These are phyloP conservation scores for Phytophthora litchii DNA, from an alignment of 352 stramenopile species.

Conservation along the genomic window DNA sequence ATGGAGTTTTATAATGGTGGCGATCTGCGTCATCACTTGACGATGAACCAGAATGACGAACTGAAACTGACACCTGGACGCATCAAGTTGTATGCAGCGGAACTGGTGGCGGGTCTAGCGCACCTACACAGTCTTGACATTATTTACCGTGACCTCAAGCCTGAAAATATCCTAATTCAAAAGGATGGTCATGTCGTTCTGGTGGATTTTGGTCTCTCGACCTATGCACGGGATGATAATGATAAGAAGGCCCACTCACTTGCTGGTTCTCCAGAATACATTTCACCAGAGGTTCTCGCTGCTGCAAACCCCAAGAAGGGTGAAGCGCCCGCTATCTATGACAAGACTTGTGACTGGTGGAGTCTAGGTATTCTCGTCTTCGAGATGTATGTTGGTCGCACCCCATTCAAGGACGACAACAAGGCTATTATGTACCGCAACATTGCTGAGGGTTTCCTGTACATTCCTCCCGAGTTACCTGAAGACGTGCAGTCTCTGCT, in stretches of 20 bases:
- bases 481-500: constrained; percentile 80
- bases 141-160: constrained; percentile 92
- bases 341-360: constrained; percentile 91
- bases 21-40: constrained; percentile 91
- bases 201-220: constrained; percentile 92
- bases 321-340: constrained; percentile 57
- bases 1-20: constrained; percentile 99
- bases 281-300: constrained; percentile 90
- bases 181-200: constrained; percentile 90
- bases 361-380: constrained; percentile 91
- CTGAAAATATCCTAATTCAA: constrained; percentile 90
- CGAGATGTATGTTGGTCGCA: constrained; percentile 90
- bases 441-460: constrained; percentile 85
- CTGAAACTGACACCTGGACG: constrained; percentile 68
- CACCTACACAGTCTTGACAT: constrained; percentile 90
- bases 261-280: constrained; percentile 90
- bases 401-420: constrained; percentile 94
- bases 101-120: constrained; percentile 80
- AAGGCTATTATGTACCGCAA: constrained; percentile 93
- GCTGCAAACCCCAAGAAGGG: constrained; percentile 55
- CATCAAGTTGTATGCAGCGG: constrained; percentile 88
- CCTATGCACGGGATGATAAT: constrained; percentile 58
- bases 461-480: constrained; percentile 76
- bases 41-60: constrained; percentile 67
- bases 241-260: constrained; percentile 74